Conservation (phyloP, 129 eudicot genomes). For the Escallonia rubra region DNA sequence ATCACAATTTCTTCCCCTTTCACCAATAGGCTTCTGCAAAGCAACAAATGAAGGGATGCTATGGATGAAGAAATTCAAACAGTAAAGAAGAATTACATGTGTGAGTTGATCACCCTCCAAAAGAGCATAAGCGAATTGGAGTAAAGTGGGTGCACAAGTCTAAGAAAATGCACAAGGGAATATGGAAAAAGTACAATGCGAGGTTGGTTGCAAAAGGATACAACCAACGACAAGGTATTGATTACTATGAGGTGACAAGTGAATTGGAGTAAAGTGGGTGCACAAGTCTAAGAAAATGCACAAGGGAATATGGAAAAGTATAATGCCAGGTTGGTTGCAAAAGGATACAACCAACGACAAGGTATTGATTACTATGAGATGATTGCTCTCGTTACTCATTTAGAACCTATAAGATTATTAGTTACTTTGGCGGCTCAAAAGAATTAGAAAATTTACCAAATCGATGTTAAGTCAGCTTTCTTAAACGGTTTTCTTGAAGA, state of each 20-base stretch:
- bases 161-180: neutral
- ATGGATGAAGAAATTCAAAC: neutral
- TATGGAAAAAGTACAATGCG: neutral
- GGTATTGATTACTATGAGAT: neutral
- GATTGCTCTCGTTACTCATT: neutral
- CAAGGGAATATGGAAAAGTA: neutral
- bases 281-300: neutral
- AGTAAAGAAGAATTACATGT: neutral
- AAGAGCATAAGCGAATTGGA: too few species aligned
- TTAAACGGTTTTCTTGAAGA: neutral
- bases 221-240: neutral
- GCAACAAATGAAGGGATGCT: neutral
- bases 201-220: neutral
- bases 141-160: neutral
- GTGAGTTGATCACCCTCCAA: too few species aligned
- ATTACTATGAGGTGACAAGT: too few species aligned
- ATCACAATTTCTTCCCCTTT: too few species aligned
- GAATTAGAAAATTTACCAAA: neutral
- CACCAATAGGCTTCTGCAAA: too few species aligned
- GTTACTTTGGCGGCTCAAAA: slow-evolving; percentile 5
- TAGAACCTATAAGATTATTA: neutral
- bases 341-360: neutral
- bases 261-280: slow-evolving; percentile 4
- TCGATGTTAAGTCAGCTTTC: slow-evolving; percentile 1
- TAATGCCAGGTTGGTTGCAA: neutral